phyloP scores from a whole-genome alignment of 345 rosid genomes.

The Lepidium africanum region DNA sequence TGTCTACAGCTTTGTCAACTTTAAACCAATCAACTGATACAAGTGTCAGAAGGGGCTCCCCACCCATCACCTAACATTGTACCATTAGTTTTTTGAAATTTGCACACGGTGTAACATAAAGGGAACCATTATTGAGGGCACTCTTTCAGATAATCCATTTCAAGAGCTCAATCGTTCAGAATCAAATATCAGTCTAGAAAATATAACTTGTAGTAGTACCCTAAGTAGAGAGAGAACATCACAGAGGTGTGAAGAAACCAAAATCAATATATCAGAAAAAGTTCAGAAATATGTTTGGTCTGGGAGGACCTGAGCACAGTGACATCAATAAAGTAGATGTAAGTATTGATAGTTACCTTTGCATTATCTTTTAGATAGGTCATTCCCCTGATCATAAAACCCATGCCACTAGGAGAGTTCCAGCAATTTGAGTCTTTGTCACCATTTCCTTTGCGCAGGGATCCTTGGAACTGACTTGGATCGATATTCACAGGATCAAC shows the following conservation, averaged over 20 bases:
- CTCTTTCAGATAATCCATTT: neutral
- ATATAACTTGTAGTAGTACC: neutral
- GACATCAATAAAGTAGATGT: neutral
- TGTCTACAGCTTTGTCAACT: conserved; percentile 59
- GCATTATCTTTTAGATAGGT: conserved; percentile 74
- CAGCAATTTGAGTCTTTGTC: conserved; percentile 79
- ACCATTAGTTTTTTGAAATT: neutral
- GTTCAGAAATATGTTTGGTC: neutral
- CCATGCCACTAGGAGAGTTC: conserved; percentile 77
- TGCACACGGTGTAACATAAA: neutral
- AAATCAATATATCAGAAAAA: neutral
- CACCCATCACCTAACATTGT: conserved; percentile 70
- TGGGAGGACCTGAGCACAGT: neutral
- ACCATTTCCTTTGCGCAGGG: conserved; percentile 52
- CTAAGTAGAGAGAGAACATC: neutral
- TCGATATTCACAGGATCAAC: conserved; percentile 46
- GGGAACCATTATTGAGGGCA: neutral
- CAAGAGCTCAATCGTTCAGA: neutral
- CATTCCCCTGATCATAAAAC: conserved; percentile 94
- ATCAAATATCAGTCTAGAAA: neutral
- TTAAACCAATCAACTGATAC: conserved; percentile 90
- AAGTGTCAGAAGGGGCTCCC: conserved; percentile 85
- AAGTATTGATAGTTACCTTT: conserved; percentile 42
- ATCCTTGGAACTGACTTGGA: conserved; percentile 50
- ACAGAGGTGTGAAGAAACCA: neutral